Base-by-base conservation (phyloP, 225 moss, liverwort and hornwort genomes). In the Asterella californica region DNA sequence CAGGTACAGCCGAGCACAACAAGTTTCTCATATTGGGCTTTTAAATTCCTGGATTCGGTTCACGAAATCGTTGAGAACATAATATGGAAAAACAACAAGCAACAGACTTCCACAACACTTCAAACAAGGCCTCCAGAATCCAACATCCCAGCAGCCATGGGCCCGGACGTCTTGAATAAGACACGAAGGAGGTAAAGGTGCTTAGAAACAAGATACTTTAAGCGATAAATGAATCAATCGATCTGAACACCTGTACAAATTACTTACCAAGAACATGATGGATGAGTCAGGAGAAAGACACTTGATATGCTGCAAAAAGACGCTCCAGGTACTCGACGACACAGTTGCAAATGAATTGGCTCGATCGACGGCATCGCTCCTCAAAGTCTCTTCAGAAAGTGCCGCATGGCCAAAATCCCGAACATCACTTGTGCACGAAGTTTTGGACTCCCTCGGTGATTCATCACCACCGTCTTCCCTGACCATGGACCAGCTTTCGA, bases 271-370 rank as follows among this genome's bases (percentile, higher is more conserved):
- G 83, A 93, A 86, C 90, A 93, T 91, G 78, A 91, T 74, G 47
- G 91, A 85, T 52, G 81, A 83, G 82, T 89, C 87, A 82, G 90
- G 82, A 71, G 89, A 87, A 83, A 91, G 86, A 25, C 81, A 80
- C 79, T 90, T 90, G 53, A 93, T 80, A 84, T 90, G 90, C 79
- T 93, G 93, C 87, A 89, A 86, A 84, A 91, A 90, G 78, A 91
- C 76, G 79, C 86, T 93, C 91, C 91, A 93, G 62, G 84, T 68
- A 30, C 71, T 87, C 76, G 91, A 90, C 76, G 91, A 90, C 59
- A 88, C 85, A 67, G 76, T 75, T 76, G 80, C 75, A 17, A 19
- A 59, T 57, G 80, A 75, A 25, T 76, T 72, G 72, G 24, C 74
- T 48, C 80, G 19, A 77, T 67, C 46, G 68, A 34, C 60, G n/a